These are phyloP conservation scores for Amylostereum chailletii DNA, from an alignment of 1,284 basidiomycete genomes.

Conservation along the genomic window DNA sequence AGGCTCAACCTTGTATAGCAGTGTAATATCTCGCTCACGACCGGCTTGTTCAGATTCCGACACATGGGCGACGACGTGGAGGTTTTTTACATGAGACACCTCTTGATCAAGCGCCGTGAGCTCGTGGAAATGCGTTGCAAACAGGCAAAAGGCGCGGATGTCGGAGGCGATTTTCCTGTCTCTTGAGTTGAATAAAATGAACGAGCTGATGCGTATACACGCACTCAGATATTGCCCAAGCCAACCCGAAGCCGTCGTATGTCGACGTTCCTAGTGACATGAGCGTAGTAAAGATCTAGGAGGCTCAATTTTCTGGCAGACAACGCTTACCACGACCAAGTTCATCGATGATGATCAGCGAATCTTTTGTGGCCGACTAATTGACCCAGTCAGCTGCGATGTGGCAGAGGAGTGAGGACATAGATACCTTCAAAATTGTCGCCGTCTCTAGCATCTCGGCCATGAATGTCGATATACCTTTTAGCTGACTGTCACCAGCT, in stretches of 20 bases:
- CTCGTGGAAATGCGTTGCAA: conserved; percentile 98
- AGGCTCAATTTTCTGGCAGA: neutral
- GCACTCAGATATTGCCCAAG: conserved; percentile 98
- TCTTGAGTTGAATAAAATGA: neutral
- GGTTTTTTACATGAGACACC: conserved; percentile 83
- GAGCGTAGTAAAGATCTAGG: neutral
- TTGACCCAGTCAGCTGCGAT: neutral
- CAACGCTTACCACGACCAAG: conserved; percentile 71
- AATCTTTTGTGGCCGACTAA: conserved; percentile 86
- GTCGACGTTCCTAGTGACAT: conserved; percentile 78
- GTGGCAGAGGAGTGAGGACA: neutral
- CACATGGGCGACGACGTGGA: conserved; percentile 95
- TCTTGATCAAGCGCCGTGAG: conserved; percentile 87
- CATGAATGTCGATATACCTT: conserved; percentile 99
- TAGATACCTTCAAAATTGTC: conserved; percentile 79
- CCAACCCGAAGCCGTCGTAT: conserved; percentile 96
- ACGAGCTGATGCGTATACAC: conserved; percentile 17
- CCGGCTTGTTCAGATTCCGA: conserved; percentile 44
- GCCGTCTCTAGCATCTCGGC: conserved; percentile 99
- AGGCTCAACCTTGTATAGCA: conserved; percentile 94
- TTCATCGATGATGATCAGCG: conserved; percentile 97
- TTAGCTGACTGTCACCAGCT: conserved; percentile 94
- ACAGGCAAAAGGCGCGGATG: conserved; percentile 90
- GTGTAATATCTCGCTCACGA: conserved; percentile 81
- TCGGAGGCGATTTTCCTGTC: conserved; percentile 84